Base-by-base conservation (phyloP, 345 rosid species). In the Diplotaxis tenuifolia region DNA sequence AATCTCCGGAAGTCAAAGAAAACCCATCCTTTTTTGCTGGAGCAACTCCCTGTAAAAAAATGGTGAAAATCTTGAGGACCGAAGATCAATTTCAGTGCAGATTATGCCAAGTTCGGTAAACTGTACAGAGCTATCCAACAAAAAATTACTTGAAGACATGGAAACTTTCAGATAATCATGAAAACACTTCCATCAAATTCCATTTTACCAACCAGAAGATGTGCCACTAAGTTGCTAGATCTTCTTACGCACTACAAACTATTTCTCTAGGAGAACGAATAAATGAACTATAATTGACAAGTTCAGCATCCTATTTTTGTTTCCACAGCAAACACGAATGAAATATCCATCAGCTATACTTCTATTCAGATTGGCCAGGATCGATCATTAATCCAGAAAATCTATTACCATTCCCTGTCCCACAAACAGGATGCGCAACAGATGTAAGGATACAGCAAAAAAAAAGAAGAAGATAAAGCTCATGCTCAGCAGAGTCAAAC, bases 1-100 rank as follows among this genome's bases (percentile, higher is more conserved):
- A 95, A 83, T 95, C 99, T 72, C 96, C 94, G 60, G 98, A 82
- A 56, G 88, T 78, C 79, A 90, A 83, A 74, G 99, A 86, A 84
- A 95, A 95, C 57, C 84, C 90, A 62, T 86, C 96, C 68, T 80
- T 85, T 85, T 89, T 89, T 49, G 83, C 77, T 47, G 87, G 83
- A 74, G 80, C 15, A 27, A 76, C 68, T 71, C 93, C 96, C 99
- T 96, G 88, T 80, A 81, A 25, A 67, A 74, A 58, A 63, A 47
- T 19, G 45, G 16, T 60, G 58, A 61, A 67, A 70, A 15, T 49
- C 40, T 32, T 9, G 28, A 54, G 15, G 27, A 54, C 15, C 9
- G 38, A 47, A 59, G 27, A 55, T 6, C 67, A 27, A 32, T 64
- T 27, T 55, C 16, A 63, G 20, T 1, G 6, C 11, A 65, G 1